Percentiles rank a stretch among this genome's conserved stretches.
These are phyloP conservation scores for Marasmius oreades DNA, from an alignment of 1,284 basidiomycete genomes.

Conservation along the genomic window DNA sequence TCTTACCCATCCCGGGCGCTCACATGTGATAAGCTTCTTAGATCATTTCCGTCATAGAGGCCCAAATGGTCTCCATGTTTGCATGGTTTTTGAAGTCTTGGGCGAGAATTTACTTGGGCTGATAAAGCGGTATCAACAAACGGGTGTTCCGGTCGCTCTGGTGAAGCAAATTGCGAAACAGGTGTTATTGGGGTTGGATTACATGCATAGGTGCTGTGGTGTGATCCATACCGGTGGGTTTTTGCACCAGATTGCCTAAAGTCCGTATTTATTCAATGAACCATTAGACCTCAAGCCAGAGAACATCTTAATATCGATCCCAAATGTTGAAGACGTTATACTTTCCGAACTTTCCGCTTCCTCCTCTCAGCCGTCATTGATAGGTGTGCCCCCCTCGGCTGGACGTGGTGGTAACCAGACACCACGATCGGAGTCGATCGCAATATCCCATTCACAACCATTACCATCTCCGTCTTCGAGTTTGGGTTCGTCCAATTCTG, in stretches of 20 bases:
- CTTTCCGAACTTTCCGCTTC: conserved; percentile 74
- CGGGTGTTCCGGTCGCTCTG: conserved; percentile 91
- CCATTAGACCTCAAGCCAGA: conserved; percentile 89
- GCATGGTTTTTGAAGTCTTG: conserved; percentile 99
- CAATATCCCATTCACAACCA: conserved; percentile 94
- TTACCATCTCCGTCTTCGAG: conserved; percentile 79
- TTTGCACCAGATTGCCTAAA: conserved; percentile 17
- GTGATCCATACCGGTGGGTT: conserved; percentile 83
- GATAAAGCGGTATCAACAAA: conserved; percentile 94
- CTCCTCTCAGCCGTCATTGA: conserved; percentile 54
- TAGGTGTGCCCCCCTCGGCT: conserved; percentile 94
- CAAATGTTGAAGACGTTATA: conserved; percentile 95
- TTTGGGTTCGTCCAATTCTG: conserved; percentile 53
- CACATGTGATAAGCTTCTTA: conserved; percentile 2
- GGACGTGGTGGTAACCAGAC: conserved; percentile 98
- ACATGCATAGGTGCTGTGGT: conserved; percentile 95
- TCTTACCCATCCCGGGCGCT: background rate
- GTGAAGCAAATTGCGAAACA: conserved; percentile 98
- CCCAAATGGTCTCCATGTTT: conserved; percentile 95
- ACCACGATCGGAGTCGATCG: conserved; percentile 83
- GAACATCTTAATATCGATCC: conserved; percentile 96
- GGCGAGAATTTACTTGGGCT: conserved; percentile 98
- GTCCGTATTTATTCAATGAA: conserved; percentile 9
- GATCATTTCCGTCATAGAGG: conserved; percentile 64
- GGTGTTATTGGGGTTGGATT: conserved; percentile 92